phyloP scores from a whole-genome alignment of 2,329 filamentous ascomycete species.

The Fusarium illudens region DNA sequence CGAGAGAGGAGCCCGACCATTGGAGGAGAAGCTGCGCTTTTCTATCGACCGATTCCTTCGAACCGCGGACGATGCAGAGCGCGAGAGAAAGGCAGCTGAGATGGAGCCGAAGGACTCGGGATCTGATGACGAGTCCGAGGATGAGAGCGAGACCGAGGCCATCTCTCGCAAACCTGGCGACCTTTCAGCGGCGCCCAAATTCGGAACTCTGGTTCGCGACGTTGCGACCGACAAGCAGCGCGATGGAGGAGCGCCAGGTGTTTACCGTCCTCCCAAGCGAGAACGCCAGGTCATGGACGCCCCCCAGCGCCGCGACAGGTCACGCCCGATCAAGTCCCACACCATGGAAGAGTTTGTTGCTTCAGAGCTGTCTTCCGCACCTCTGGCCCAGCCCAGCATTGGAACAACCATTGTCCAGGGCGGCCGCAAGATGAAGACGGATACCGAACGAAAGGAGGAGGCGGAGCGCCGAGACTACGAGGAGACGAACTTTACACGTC shows the following conservation, averaged over 20 bases:
- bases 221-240: constrained; percentile 40
- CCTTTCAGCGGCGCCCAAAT: constrained; percentile 45
- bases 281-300: constrained; percentile 86
- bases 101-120: constrained; percentile 40
- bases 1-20: constrained; percentile 88
- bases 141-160: constrained; percentile 48
- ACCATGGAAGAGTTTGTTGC: constrained; percentile 93
- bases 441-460: constrained; percentile 78
- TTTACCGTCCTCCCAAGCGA: constrained; percentile 90
- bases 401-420: constrained; percentile 85
- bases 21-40: constrained; percentile 91
- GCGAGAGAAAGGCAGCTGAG: constrained; percentile 50
- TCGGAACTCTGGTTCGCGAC: constrained; percentile 47
- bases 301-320: constrained; percentile 66
- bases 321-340: constrained; percentile 74
- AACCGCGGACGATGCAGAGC: constrained; percentile 78
- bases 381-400: constrained; percentile 86
- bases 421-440: constrained; percentile 81
- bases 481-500: constrained; percentile 87
- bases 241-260: constrained; percentile 64
- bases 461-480: constrained; percentile 86
- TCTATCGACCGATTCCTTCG: constrained; percentile 95
- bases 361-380: constrained; percentile 82
- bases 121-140: constrained; percentile 45
- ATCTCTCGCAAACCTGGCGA: constrained; percentile 38